Evolutionary conservation across 2,329 filamentous ascomycete genomes (phyloP).

Genomic region (Apiospora rasikravindrae): DNA sequence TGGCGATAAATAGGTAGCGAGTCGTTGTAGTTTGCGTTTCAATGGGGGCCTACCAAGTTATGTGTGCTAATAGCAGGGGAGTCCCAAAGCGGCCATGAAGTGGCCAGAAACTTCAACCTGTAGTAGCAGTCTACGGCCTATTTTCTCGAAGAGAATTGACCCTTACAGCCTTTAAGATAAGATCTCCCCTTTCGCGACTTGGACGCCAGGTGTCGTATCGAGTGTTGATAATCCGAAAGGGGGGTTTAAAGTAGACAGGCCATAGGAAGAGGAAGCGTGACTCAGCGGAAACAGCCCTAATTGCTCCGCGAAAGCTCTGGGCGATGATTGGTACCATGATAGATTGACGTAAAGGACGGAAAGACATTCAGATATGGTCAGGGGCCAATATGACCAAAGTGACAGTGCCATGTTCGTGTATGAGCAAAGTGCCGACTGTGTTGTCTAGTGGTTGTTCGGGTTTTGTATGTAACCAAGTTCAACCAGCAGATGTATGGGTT

Average conservation of each 20-base stretch:
- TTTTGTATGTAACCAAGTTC: neutral
- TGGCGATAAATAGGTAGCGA: neutral
- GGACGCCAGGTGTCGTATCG: too few relatives aligned
- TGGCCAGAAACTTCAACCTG: neutral
- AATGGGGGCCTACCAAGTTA: neutral
- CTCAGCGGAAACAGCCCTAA: too few relatives aligned
- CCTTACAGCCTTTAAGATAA: too few relatives aligned
- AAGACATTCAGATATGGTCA: too few relatives aligned
- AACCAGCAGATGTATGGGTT: neutral
- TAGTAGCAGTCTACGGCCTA: too few relatives aligned
- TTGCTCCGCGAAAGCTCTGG: neutral
- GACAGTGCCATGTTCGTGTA: neutral
- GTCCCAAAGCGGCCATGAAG: neutral
- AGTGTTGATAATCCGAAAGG: too few relatives aligned
- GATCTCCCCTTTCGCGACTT: too few relatives aligned
- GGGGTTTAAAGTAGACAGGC: too few relatives aligned
- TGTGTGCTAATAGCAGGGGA: neutral
- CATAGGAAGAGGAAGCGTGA: too few relatives aligned
- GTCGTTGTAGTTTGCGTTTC: neutral
- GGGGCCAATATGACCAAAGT: neutral
- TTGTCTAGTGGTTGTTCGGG: neutral
- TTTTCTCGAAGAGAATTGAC: too few relatives aligned
- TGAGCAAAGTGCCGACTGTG: neutral
- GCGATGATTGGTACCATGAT: neutral
- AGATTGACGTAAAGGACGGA: neutral